These are phyloP conservation scores for Trifolium pratense DNA, from an alignment of 306 rosid genomes.

Conservation along the genomic window DNA sequence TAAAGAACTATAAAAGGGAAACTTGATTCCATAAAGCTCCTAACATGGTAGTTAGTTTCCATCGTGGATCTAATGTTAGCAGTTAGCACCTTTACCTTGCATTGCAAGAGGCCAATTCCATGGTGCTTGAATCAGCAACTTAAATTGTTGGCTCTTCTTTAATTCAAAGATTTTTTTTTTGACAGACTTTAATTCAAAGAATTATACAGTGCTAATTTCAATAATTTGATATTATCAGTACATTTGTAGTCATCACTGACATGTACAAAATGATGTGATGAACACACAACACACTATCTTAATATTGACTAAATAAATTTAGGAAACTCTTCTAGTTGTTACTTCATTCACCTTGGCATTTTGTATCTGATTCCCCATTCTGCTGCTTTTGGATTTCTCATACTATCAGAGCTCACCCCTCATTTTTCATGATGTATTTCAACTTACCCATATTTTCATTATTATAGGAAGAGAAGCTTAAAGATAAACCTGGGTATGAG, in stretches of 20 bases:
- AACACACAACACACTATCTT: background rate
- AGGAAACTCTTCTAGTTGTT: background rate
- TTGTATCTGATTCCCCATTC: constrained; percentile 8
- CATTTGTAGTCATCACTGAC: background rate
- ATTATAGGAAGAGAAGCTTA: constrained; percentile 81
- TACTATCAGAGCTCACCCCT: background rate
- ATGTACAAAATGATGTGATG: background rate
- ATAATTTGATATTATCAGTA: background rate
- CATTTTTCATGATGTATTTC: constrained; percentile 22
- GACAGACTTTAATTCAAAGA: too few relatives aligned
- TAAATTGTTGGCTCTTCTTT: background rate
- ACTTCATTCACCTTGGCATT: constrained; percentile 20
- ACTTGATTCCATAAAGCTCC: background rate
- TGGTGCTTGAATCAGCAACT: background rate
- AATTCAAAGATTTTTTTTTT: too few relatives aligned
- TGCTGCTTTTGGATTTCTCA: constrained; percentile 23
- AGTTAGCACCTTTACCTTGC: background rate
- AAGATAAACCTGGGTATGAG: constrained; percentile 86
- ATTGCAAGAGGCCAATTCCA: constrained; percentile 22
- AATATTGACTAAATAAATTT: background rate
- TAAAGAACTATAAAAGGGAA: background rate
- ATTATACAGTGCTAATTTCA: constrained; percentile 24
- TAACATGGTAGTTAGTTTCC: background rate
- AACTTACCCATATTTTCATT: constrained; percentile 20
- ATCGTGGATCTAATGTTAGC: background rate